These are phyloP conservation scores for Starmera caribaea DNA, from an alignment of 805 yeast genomes.

Conservation along the genomic window DNA sequence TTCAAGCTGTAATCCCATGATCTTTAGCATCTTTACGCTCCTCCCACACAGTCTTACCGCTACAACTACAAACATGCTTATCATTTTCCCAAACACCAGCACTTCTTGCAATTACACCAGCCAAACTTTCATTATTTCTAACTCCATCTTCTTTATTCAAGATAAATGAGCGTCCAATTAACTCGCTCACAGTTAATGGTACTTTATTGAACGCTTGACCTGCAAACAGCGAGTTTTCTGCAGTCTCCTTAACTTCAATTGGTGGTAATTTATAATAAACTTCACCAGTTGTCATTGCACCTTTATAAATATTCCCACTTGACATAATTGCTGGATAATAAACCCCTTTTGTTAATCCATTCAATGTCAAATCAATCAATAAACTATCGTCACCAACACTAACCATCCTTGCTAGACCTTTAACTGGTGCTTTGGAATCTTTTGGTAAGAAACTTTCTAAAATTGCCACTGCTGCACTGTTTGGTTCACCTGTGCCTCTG, in stretches of 20 bases:
- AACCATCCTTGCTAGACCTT: slow-evolving; percentile 83
- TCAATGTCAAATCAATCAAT: slow-evolving; percentile 69
- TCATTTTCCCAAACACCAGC: slow-evolving; percentile 98
- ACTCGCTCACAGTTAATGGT: slow-evolving; percentile 38
- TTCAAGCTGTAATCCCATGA: slow-evolving; percentile 30
- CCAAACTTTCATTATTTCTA: slow-evolving; percentile 35
- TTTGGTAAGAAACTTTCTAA: slow-evolving; percentile 56
- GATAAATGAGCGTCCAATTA: slow-evolving; percentile 58
- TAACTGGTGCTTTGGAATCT: slow-evolving; percentile 43
- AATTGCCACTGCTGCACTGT: slow-evolving; percentile 87
- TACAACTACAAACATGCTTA: slow-evolving; percentile 86
- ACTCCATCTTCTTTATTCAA: slow-evolving; percentile 17
- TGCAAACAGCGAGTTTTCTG: slow-evolving; percentile 25
- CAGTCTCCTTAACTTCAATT: slow-evolving; percentile 24
- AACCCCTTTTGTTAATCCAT: slow-evolving; percentile 53
- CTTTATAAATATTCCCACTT: slow-evolving; percentile 69
- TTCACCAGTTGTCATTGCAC: slow-evolving; percentile 59
- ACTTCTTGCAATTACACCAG: slow-evolving; percentile 90
- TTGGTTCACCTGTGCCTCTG: slow-evolving; percentile 81
- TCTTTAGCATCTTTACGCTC: slow-evolving; percentile 71
- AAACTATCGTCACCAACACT: slow-evolving; percentile 43
- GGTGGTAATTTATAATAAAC: slow-evolving; percentile 25
- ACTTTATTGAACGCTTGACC: slow-evolving; percentile 38
- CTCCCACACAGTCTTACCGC: slow-evolving; percentile 95
- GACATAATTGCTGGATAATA: slow-evolving; percentile 63